Conservation (phyloP, 2,329 filamentous ascomycete genomes). For the Nannizziopsis arthrosporioides region DNA sequence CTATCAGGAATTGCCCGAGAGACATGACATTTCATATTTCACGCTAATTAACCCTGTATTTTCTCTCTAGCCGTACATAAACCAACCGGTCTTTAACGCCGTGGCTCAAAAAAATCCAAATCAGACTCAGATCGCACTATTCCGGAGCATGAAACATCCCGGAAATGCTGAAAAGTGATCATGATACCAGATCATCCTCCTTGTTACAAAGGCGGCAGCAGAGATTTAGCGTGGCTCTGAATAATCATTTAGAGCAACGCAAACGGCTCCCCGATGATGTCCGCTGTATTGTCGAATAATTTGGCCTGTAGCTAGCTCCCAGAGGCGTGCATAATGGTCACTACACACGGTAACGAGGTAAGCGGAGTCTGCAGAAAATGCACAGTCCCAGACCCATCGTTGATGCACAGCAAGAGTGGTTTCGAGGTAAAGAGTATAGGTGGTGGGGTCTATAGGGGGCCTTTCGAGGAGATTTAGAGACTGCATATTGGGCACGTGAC, state of each 20-base stretch:
- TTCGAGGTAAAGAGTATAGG: slow-evolving; percentile 60
- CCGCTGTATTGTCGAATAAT: slow-evolving; percentile 94
- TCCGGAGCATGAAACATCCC: neutral
- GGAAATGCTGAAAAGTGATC: neutral
- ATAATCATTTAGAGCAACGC: slow-evolving; percentile 85
- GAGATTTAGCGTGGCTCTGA: slow-evolving; percentile 33
- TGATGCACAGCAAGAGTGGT: slow-evolving; percentile 83
- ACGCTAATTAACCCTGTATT: too few relatives aligned
- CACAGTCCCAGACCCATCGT: slow-evolving; percentile 95
- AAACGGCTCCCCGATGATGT: slow-evolving; percentile 82
- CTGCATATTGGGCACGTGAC: slow-evolving; percentile 18
- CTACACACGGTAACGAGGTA: slow-evolving; percentile 89
- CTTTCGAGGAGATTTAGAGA: slow-evolving; percentile 29
- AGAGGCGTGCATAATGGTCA: slow-evolving; percentile 83
- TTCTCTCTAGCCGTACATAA: too few relatives aligned
- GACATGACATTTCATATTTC: too few relatives aligned
- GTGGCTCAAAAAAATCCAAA: too few relatives aligned
- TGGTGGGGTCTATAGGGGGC: slow-evolving; percentile 32
- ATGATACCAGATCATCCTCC: neutral
- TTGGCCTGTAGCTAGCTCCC: slow-evolving; percentile 75
- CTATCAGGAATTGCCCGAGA: too few relatives aligned
- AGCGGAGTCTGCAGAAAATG: slow-evolving; percentile 83
- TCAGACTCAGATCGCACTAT: too few relatives aligned
- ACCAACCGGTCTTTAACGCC: too few relatives aligned
- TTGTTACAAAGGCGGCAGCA: too few relatives aligned